Conservation (phyloP, 2,329 filamentous ascomycete species). For the Periglandula ipomoeae region DNA sequence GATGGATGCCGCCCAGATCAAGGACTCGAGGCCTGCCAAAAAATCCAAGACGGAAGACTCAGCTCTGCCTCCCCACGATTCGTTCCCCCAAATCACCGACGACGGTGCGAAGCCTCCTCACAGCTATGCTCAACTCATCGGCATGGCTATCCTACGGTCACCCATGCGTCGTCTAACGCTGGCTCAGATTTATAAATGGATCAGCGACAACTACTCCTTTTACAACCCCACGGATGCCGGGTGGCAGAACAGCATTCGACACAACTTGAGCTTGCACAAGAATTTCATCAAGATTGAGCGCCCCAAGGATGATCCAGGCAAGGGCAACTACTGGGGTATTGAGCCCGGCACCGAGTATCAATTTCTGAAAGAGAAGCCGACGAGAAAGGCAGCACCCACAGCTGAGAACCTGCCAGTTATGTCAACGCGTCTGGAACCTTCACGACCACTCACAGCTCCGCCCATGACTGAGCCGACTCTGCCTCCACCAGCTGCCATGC, state of each 20-base stretch:
- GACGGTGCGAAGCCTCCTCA: slow-evolving; percentile 83
- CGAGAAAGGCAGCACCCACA: slow-evolving; percentile 46
- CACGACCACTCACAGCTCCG: slow-evolving; percentile 28
- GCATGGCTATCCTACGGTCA: slow-evolving; percentile 90
- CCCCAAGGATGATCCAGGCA: slow-evolving; percentile 93
- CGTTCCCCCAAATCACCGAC: slow-evolving; percentile 75
- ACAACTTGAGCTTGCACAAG: slow-evolving; percentile 96
- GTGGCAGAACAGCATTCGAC: slow-evolving; percentile 98
- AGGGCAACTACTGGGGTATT: slow-evolving; percentile 96
- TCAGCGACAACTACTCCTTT: slow-evolving; percentile 87
- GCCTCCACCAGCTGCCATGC: slow-evolving; percentile 32
- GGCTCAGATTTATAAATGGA: slow-evolving; percentile 98
- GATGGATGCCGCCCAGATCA: slow-evolving; percentile 64
- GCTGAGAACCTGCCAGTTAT: slow-evolving; percentile 51
- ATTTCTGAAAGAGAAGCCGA: slow-evolving; percentile 80
- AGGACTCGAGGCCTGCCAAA: slow-evolving; percentile 59
- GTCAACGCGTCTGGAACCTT: slow-evolving; percentile 45
- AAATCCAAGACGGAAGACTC: slow-evolving; percentile 53
- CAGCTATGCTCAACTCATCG: slow-evolving; percentile 92
- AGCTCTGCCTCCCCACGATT: slow-evolving; percentile 57
- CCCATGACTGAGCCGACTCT: slow-evolving; percentile 37
- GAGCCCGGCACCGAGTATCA: slow-evolving; percentile 80
- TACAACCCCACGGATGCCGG: slow-evolving; percentile 78
- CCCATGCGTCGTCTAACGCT: slow-evolving; percentile 77
- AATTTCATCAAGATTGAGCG: slow-evolving; percentile 92